phyloP scores from a whole-genome alignment of 2,329 filamentous ascomycete species.

The Alternaria sp. region DNA sequence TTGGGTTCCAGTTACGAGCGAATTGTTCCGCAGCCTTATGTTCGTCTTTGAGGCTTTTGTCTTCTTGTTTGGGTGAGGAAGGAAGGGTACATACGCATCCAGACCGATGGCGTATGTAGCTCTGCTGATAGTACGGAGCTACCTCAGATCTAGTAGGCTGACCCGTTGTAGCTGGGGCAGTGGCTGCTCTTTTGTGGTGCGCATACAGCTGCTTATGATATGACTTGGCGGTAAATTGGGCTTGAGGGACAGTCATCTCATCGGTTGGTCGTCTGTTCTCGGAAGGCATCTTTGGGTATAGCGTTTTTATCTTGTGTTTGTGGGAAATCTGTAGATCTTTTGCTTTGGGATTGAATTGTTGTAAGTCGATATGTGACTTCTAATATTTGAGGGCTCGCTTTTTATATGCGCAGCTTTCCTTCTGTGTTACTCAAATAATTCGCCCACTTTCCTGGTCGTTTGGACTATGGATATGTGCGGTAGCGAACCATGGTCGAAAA shows the following conservation, averaged over 20 bases:
- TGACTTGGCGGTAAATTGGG: neutral
- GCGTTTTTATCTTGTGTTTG: fast-evolving
- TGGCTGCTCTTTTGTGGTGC: neutral
- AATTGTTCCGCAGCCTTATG: neutral
- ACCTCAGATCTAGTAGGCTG: neutral
- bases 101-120: neutral
- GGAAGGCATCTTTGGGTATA: neutral
- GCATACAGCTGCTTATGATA: neutral
- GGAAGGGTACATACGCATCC: neutral
- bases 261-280: neutral
- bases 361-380: neutral
- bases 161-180: neutral
- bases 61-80: neutral
- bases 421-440: neutral
- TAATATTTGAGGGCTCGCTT: fast-evolving
- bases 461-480: neutral
- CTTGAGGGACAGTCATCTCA: neutral
- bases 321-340: neutral
- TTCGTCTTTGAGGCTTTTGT: neutral
- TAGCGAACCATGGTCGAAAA: neutral
- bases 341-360: neutral
- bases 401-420: neutral
- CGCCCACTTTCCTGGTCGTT: neutral
- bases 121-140: neutral
- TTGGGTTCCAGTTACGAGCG: neutral